These are phyloP conservation scores for Lithospermum erythrorhizon DNA, from an alignment of 257 asterid species.

Conservation along the genomic window DNA sequence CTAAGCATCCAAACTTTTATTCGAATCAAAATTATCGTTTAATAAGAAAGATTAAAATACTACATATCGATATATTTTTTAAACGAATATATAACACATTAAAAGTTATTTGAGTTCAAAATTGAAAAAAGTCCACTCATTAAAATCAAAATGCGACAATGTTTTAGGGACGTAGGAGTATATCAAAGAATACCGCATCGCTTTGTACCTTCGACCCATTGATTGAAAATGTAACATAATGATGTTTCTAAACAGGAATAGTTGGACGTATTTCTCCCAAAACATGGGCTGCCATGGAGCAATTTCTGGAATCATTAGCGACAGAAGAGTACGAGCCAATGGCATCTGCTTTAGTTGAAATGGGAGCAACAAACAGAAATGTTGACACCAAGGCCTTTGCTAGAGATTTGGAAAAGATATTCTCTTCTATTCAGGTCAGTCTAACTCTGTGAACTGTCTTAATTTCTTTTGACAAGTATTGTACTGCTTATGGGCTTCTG, in stretches of 20 bases:
- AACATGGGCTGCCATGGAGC: constrained; percentile 97
- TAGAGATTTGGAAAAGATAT: constrained; percentile 70
- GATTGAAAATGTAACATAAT: constrained; percentile 5
- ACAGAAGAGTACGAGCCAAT: constrained; percentile 72
- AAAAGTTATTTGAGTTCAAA: too few relatives aligned
- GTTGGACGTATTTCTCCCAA: constrained; percentile 94
- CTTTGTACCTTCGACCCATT: constrained; percentile 1
- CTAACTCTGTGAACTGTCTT: not conserved
- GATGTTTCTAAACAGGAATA: constrained; percentile 49
- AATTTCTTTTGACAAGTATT: not conserved
- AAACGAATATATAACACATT: too few relatives aligned
- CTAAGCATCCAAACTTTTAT: too few relatives aligned
- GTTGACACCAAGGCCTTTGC: constrained; percentile 78
- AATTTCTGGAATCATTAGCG: constrained; percentile 62
- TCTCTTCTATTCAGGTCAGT: constrained; percentile 78
- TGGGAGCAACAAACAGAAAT: constrained; percentile 83
- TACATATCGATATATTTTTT: too few relatives aligned
- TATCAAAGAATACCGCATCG: not conserved
- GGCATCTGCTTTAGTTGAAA: constrained; percentile 90
- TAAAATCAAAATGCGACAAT: too few relatives aligned
- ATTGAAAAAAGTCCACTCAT: too few relatives aligned
- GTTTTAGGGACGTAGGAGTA: too few relatives aligned
- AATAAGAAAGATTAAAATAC: too few relatives aligned
- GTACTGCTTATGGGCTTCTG: not conserved
- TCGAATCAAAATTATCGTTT: too few relatives aligned